These are phyloP conservation scores for Saitozyma podzolica DNA, from an alignment of 768 basidiomycete genomes.

Conservation along the genomic window DNA sequence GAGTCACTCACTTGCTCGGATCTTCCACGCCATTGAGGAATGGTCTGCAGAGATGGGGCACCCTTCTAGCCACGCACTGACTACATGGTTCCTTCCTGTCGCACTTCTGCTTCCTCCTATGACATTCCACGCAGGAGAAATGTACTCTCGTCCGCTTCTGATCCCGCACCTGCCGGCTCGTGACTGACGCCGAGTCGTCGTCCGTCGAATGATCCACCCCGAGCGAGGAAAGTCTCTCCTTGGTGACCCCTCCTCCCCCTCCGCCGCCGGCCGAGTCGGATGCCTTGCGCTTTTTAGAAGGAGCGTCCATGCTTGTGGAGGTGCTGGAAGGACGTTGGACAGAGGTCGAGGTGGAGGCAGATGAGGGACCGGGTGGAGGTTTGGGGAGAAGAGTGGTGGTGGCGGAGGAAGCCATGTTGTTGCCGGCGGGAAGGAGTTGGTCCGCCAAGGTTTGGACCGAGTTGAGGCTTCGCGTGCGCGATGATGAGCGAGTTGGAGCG, in stretches of 20 bases:
- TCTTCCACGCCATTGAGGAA: slow-evolving; percentile 53
- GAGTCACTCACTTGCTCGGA: slow-evolving; percentile 40
- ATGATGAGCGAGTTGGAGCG: too few species aligned
- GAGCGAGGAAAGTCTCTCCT: slow-evolving; percentile 23
- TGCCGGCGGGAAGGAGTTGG: too few species aligned
- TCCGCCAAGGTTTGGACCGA: too few species aligned
- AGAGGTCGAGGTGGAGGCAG: background rate
- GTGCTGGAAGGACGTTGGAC: too few species aligned
- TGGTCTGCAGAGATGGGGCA: slow-evolving; percentile 52
- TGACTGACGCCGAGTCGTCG: slow-evolving; percentile 32
- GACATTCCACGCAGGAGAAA: slow-evolving; percentile 48
- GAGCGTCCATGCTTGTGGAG: too few species aligned
- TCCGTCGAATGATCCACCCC: slow-evolving; percentile 32
- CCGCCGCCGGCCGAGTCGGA: slow-evolving; percentile 7
- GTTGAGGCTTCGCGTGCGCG: too few species aligned
- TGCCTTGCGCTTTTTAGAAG: slow-evolving; percentile 33
- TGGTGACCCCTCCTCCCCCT: background rate
- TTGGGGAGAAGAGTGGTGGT: too few species aligned
- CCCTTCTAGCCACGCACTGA: slow-evolving; percentile 52
- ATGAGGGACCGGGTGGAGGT: background rate
- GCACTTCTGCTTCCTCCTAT: slow-evolving; percentile 51
- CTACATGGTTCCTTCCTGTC: slow-evolving; percentile 49
- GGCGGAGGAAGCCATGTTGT: too few species aligned
- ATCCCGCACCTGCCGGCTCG: slow-evolving; percentile 17
- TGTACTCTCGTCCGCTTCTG: slow-evolving; percentile 48